Base-by-base conservation (phyloP, 2,329 filamentous ascomycete genomes). In the Exophiala alcalophila region DNA sequence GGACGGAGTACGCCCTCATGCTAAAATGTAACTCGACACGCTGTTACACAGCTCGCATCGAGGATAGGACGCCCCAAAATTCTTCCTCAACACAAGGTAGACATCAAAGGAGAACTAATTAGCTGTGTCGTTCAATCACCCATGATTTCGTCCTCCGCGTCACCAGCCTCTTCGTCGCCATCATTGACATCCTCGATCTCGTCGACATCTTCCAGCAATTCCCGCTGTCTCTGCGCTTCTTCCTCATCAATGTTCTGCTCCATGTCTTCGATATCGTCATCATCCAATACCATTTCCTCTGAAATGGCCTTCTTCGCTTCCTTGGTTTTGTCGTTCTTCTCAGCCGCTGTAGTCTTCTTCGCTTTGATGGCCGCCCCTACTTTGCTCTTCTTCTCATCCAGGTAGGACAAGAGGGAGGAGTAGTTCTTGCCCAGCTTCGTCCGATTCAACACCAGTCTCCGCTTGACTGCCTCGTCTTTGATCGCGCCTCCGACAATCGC, bases 361-460 rank as follows among this genome's bases (percentile, higher is more conserved):
- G 29, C 29, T 26, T 27, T 47, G 45, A 47, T 57, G 50, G 33
- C 64, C 19, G 21, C 14, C 3, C 28, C 16, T 2, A 28, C 10
- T 24, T 21, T 25, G 21, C 33, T 40, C 57, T 82, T 81, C 34
- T 74, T 72, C 44, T 84, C 78, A 57, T 95, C 89, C 3, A 97
- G 71, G 62, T 84, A 92, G 6, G 80, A 78, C 4, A 95, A 70
- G 5, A 96, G 80, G 57, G 92, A 88, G 59, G 84, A 86, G 72
- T 86, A 94, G 61, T 92, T 96, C 31, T 78, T 71, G 2, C 92
- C 92, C 3, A 98, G 74, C 59, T 80, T 81, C n/a, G 70, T 71
- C 60, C 84, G 84, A 65, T 98, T 96, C 53, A 86, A 76, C 57
- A 84, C 74, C 15, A 98, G 71, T 14, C 89, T 77, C 56, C 80